These are phyloP conservation scores for Vachellia pachyceras DNA, from an alignment of 306 rosid genomes.

Conservation along the genomic window DNA sequence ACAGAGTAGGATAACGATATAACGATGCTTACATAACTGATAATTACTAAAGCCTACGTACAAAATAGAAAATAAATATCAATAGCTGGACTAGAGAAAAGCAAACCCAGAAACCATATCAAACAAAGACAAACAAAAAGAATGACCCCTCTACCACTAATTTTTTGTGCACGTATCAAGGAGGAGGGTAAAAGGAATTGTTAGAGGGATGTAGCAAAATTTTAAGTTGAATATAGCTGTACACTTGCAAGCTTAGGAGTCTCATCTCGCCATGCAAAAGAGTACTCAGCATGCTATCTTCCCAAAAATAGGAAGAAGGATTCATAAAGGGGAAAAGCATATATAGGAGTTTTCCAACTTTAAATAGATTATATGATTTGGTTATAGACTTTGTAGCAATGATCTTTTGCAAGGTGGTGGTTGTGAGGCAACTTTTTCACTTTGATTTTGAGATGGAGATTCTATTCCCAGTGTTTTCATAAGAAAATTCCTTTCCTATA, in stretches of 20 bases:
- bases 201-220: slow-evolving; percentile 71
- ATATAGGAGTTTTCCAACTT: slow-evolving; percentile 34
- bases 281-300: slow-evolving; percentile 43
- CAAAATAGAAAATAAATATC: slow-evolving; percentile 68
- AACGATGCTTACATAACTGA: slow-evolving; percentile 86
- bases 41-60: slow-evolving; percentile 55
- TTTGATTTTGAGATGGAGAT: slow-evolving; percentile 68
- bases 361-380: slow-evolving; percentile 47
- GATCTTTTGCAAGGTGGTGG: slow-evolving; percentile 97
- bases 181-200: slow-evolving; percentile 51
- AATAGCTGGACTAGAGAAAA: slow-evolving; percentile 64
- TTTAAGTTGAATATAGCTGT: slow-evolving; percentile 64
- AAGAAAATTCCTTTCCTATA: slow-evolving; percentile 96
- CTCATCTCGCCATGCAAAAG: slow-evolving; percentile 45
- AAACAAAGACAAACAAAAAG: slow-evolving; percentile 65
- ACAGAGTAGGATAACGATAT: slow-evolving; percentile 68
- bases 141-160: slow-evolving; percentile 71
- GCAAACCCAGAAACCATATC: slow-evolving; percentile 63
- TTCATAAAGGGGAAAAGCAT: slow-evolving; percentile 33
- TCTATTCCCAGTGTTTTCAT: slow-evolving; percentile 96
- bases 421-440: slow-evolving; percentile 63
- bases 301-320: slow-evolving; percentile 29
- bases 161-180: slow-evolving; percentile 48
- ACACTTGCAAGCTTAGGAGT: slow-evolving; percentile 57
- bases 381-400: slow-evolving; percentile 81